These are phyloP conservation scores for Cordyceps fumosorosea DNA, from an alignment of 2,329 filamentous ascomycete species.

Conservation along the genomic window DNA sequence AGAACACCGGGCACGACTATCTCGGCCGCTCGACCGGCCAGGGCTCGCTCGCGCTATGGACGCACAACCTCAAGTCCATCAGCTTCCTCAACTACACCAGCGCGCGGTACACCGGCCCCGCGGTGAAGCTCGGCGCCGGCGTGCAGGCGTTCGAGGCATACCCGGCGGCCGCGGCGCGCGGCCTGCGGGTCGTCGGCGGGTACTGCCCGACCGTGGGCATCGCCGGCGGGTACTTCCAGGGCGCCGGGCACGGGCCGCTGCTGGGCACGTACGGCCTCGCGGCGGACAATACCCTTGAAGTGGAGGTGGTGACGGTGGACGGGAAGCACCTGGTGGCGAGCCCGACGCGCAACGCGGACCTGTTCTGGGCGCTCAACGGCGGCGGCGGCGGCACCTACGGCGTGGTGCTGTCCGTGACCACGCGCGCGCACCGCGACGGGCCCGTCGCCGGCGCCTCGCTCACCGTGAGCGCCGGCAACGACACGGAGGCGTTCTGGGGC, in stretches of 20 bases:
- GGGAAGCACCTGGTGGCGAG: conserved; percentile 44
- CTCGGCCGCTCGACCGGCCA: conserved; percentile 30
- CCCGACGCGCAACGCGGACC: conserved; percentile 41
- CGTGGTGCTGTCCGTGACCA: conserved; percentile 48
- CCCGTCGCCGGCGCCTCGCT: conserved; percentile 30
- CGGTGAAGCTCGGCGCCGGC: conserved; percentile 49
- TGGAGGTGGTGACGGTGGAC: conserved; percentile 46
- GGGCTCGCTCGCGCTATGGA: conserved; percentile 35
- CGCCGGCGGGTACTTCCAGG: conserved; percentile 54
- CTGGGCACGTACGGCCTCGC: conserved; percentile 49
- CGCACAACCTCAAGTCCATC: conserved; percentile 33
- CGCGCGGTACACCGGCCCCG: conserved; percentile 39
- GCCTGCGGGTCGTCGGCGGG: conserved; percentile 45
- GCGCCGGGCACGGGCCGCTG: conserved; percentile 52
- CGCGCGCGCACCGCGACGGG: conserved; percentile 17
- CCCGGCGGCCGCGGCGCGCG: conserved; percentile 35
- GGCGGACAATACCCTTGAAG: conserved; percentile 52
- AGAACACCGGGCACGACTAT: conserved; percentile 28
- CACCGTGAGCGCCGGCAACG: conserved; percentile 33
- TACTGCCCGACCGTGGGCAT: conserved; percentile 50
- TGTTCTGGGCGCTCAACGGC: conserved; percentile 58
- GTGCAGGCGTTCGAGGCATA: conserved; percentile 42
- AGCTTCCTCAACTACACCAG: conserved; percentile 27
- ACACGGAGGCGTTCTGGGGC: conserved; percentile 17
- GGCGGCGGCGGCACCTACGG: conserved; percentile 55